Evolutionary conservation across 305 asterid species (phyloP), one percentile per base, ranked within the genome.

Genomic region (Fraxinus greggii): DNA sequence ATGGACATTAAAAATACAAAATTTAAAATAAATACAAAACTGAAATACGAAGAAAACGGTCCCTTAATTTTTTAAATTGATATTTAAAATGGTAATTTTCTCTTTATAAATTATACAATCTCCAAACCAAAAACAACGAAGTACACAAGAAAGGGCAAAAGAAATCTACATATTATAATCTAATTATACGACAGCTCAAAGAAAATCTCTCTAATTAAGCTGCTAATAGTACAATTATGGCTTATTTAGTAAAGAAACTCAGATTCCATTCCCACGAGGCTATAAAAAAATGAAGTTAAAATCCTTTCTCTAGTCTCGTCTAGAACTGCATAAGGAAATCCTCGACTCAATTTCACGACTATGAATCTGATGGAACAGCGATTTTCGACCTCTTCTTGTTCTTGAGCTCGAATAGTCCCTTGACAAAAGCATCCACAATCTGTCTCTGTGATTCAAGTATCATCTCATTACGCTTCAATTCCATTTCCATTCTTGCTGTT

Each of bases 401-500:
- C 91, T 90, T 91, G 17, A 88, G 80, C 89, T 92, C 97, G 36
- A 87, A 51, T 80, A 93, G 78, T 5, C 97, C 97, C 83, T 90
- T 90, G 40, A 89, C 80, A 63, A 94, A 90, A n/a, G 95, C 93
- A 81, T 93, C 98, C 72, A 94, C 93, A 35, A 94, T 93, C 86
- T 93, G 95, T 79, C 90, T 87, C 85, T 94, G 98, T 1, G 97
- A 93, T 33, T 94, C 95, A 26, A 94, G 85, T 81, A 94, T 78
- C 95, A 94, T 82, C 76, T 92, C 90, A 17, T 91, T 91, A 75
- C 97, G 88, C 86, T 92, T 94, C 96, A 90, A 86, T 91, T 93
- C 98, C 95, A 91, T 92, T 77, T 94, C 97, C 98, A 93, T 93
- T 73, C 98, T 45, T 85, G 89, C 90, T 23, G 89, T 88, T 89